Evolutionary conservation across 2,329 filamentous ascomycete genomes (phyloP).

Genomic region (Mycocentrospora acerina): DNA sequence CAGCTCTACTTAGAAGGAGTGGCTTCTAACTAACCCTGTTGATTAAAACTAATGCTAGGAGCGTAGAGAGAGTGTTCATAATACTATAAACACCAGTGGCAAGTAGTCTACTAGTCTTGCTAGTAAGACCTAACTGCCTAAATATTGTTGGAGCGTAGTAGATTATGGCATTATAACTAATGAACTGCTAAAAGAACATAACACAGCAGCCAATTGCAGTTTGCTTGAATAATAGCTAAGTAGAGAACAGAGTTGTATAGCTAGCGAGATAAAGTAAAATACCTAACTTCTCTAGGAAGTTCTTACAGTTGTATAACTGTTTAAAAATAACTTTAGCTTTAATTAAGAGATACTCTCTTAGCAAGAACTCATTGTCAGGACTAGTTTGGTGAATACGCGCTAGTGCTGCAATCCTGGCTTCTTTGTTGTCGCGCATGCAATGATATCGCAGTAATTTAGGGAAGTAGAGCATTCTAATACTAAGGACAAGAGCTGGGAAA

Average conservation of each 20-base stretch:
- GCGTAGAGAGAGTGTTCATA: slow-evolving; percentile 59
- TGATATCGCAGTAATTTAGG: slow-evolving; percentile 31
- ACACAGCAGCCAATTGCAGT: slow-evolving; percentile 32
- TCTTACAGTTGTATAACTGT: slow-evolving; percentile 40
- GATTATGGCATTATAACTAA: slow-evolving; percentile 86
- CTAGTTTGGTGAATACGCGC: slow-evolving; percentile 49
- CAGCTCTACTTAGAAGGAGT: slow-evolving; percentile 62
- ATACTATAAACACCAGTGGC: slow-evolving; percentile 65
- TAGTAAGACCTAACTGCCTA: slow-evolving; percentile 61
- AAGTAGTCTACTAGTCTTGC: slow-evolving; percentile 71
- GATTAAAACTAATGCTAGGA: slow-evolving; percentile 66
- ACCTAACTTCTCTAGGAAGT: slow-evolving; percentile 32
- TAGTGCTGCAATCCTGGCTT: slow-evolving; percentile 50
- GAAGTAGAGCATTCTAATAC: slow-evolving; percentile 53
- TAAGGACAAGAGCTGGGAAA: slow-evolving; percentile 75
- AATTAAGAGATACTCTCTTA: slow-evolving; percentile 62
- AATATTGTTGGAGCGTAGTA: slow-evolving; percentile 75
- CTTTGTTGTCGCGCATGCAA: slow-evolving; percentile 38
- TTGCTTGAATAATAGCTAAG: slow-evolving; percentile 47
- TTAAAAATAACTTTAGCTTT: slow-evolving; percentile 58
- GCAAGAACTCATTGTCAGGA: slow-evolving; percentile 55
- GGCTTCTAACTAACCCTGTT: slow-evolving; percentile 65
- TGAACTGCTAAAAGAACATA: slow-evolving; percentile 57
- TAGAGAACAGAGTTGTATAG: slow-evolving; percentile 51
- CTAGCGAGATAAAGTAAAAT: slow-evolving; percentile 59